These are phyloP conservation scores for Farysia itapuensis DNA, from an alignment of 1,284 basidiomycete species.

Conservation along the genomic window DNA sequence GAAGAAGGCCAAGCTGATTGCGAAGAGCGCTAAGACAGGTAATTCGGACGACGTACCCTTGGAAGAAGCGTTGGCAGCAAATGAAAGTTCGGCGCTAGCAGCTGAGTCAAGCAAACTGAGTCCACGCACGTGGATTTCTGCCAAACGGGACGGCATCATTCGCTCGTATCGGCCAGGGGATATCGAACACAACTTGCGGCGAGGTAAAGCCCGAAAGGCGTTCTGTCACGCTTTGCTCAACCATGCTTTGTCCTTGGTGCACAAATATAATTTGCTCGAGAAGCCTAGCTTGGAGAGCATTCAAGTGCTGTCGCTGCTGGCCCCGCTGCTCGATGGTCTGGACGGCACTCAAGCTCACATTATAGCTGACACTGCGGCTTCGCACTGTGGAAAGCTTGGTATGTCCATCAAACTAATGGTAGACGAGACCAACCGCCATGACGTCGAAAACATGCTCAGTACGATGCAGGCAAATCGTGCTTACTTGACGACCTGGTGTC, in stretches of 20 bases:
- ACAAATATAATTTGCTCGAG: conserved; percentile 50
- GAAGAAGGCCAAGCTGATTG: conserved; percentile 35
- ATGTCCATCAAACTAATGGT: conserved; percentile 28
- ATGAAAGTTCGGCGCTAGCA: neutral
- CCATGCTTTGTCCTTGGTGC: conserved; percentile 45
- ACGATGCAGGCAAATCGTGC: conserved; percentile 44
- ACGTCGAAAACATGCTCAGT: conserved; percentile 31
- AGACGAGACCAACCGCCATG: conserved; percentile 25
- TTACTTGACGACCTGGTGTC: conserved; percentile 42
- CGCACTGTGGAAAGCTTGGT: conserved; percentile 23
- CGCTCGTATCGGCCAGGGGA: conserved; percentile 26
- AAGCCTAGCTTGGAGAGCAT: conserved; percentile 42
- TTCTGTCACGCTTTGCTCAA: conserved; percentile 48
- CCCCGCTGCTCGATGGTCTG: conserved; percentile 41
- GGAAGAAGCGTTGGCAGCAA: conserved; percentile 2
- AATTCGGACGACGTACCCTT: conserved; percentile 2
- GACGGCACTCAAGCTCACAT: conserved; percentile 22
- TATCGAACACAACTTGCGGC: conserved; percentile 33
- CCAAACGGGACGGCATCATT: conserved; percentile 12
- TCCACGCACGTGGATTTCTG: conserved; percentile 21
- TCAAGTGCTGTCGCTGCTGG: conserved; percentile 36
- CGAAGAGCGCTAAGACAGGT: conserved; percentile 12
- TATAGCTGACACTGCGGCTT: conserved; percentile 12
- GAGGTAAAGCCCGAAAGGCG: conserved; percentile 48
- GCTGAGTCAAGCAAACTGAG: conserved; percentile 13